Evolutionary conservation across 306 rosid genomes (phyloP), one percentile per base, ranked within the genome.

Genomic region (Dryas alaskensis): DNA sequence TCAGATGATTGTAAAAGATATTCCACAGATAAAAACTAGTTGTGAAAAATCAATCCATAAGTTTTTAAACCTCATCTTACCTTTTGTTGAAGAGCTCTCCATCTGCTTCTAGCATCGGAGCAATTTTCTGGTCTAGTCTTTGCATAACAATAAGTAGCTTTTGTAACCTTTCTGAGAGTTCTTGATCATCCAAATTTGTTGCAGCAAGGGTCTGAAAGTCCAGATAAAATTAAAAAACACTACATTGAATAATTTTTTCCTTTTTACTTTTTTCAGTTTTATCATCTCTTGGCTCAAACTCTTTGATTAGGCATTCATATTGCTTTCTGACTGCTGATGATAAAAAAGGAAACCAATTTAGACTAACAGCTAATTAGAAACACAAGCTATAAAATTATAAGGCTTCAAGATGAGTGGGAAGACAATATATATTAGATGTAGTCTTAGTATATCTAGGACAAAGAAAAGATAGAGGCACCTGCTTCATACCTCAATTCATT

Each of bases 91-190:
- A 94, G 77, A 80, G 92, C 78, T 84, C 97, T 73, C 99, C 99
- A 72, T 94, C 99, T 10, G 91, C 86, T 73, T 94, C 93, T 17
- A 92, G 89, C 97, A 89, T 89, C 13, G 94, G 91, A 67, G 90
- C 96, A 78, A 94, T 92, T 82, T 92, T 92, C 61, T 86, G 81
- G 57, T 94, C 99, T n/a, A 94, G 92, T 73, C 97, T 89, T 81
- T 86, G 96, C 99, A 94, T 94, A 70, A 94, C 97, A 59, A 94
- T 88, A 55, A 94, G 95, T 47, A 94, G 88, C 89, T 84, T 94
- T 81, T 94, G 96, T 96, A 94, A 89, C 81, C 95, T 88, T 64
- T 92, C 96, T 25, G 95, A 87, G 69, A 94, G 97, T 57, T 92
- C 93, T 58, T 92, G 90, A 82, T 94, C 96, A 64, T 81, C 79